Percentiles rank a stretch among this genome's conserved stretches.
phyloP scores from a whole-genome alignment of 768 basidiomycete genomes.

The Fomitopsis pulvina region DNA sequence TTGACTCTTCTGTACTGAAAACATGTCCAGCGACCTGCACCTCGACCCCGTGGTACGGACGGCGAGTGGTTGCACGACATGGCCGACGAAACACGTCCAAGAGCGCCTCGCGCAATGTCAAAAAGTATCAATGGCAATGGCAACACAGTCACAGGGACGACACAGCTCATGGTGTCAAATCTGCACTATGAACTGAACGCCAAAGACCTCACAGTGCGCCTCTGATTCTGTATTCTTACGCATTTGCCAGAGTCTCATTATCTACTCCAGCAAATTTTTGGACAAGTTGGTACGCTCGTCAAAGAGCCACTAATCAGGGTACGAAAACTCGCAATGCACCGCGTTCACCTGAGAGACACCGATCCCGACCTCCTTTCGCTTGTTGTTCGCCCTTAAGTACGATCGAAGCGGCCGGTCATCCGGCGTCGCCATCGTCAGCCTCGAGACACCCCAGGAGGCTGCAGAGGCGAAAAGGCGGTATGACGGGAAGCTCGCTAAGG shows the following conservation, averaged over 20 bases:
- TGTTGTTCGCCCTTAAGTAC: slow-evolving; percentile 62
- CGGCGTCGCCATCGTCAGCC: slow-evolving; percentile 75
- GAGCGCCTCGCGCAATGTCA: slow-evolving; percentile 27
- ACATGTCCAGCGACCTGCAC: slow-evolving; percentile 45
- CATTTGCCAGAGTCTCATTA: neutral
- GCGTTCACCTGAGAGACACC: slow-evolving; percentile 56
- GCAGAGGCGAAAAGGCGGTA: slow-evolving; percentile 78
- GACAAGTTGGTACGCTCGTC: slow-evolving; percentile 86
- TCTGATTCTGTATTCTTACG: slow-evolving; percentile 4
- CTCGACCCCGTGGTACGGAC: slow-evolving; percentile 41
- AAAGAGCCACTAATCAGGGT: slow-evolving; percentile 94
- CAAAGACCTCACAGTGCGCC: slow-evolving; percentile 77
- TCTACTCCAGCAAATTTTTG: slow-evolving; percentile 71
- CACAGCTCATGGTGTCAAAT: slow-evolving; percentile 75
- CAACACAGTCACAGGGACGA: slow-evolving; percentile 29
- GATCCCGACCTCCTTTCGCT: slow-evolving; percentile 33
- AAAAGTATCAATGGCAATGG: slow-evolving; percentile 19
- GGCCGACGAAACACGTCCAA: slow-evolving; percentile 42
- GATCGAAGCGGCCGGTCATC: slow-evolving; percentile 92
- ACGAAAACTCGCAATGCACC: slow-evolving; percentile 51
- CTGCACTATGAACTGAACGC: slow-evolving; percentile 89
- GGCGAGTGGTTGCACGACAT: slow-evolving; percentile 77
- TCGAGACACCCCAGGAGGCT: slow-evolving; percentile 74
- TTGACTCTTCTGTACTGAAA: neutral
- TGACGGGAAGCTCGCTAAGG: slow-evolving; percentile 84